A percentile compares a stretch with the other conserved stretches of the same genome.
phyloP scores from a whole-genome alignment of 257 asterid species.

The Solanum lycopersicoides region DNA sequence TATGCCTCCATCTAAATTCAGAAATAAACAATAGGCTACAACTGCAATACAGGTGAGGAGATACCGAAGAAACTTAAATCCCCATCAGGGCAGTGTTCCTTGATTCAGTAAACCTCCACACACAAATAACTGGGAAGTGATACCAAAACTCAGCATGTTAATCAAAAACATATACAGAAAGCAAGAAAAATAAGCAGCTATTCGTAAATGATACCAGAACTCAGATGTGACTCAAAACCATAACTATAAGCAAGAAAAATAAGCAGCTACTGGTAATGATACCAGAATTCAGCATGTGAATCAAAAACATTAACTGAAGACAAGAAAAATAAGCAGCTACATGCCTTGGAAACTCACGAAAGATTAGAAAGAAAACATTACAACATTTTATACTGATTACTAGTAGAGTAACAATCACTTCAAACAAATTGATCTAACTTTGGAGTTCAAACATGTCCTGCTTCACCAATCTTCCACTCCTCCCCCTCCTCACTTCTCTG shows the following conservation, averaged over 20 bases:
- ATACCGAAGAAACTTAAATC: background rate
- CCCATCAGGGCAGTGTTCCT: background rate
- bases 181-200: background rate
- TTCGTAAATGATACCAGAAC: background rate
- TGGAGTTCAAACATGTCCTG: background rate
- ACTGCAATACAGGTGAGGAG: background rate
- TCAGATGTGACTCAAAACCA: background rate
- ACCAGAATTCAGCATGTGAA: background rate
- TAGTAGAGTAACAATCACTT: background rate
- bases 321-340: background rate
- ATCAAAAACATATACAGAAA: background rate
- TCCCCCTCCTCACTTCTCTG: background rate
- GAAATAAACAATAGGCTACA: background rate
- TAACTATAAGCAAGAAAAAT: background rate
- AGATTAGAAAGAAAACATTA: background rate
- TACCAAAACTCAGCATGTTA: background rate
- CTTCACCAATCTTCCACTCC: background rate
- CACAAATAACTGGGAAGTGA: background rate
- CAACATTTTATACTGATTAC: background rate
- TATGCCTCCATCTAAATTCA: background rate
- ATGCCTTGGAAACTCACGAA: background rate
- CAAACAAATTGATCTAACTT: background rate
- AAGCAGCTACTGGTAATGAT: background rate
- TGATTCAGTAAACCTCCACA: background rate
- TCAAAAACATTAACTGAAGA: background rate